Conservation (phyloP, 2,329 filamentous ascomycete species). For the Dactylellina leptospora region DNA sequence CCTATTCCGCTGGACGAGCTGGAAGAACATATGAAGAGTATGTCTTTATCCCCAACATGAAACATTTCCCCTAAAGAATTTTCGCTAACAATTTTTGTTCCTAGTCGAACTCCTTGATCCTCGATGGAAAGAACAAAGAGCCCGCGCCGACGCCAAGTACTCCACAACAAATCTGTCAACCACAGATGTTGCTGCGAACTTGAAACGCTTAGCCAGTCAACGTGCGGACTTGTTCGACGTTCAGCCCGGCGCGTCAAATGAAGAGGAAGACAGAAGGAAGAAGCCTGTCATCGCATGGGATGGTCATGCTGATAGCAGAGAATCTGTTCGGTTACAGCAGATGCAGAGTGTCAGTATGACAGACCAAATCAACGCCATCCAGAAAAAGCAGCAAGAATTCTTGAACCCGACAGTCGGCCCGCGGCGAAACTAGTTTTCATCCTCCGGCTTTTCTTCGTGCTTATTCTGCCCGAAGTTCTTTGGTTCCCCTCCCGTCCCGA, state of each 20-base stretch:
- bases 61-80: not conserved
- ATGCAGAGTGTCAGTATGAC: conserved; percentile 79
- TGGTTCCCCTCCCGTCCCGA: not conserved
- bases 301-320: conserved; percentile 70
- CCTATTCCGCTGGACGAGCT: conserved; percentile 86
- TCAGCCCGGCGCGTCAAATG: conserved; percentile 64
- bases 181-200: conserved; percentile 87
- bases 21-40: conserved; percentile 89
- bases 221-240: conserved; percentile 85
- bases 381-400: conserved; percentile 65
- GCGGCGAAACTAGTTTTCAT: conserved; percentile 52
- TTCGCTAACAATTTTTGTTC: conserved; percentile 59
- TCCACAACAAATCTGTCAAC: conserved; percentile 87
- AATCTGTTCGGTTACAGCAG: conserved; percentile 65
- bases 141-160: conserved; percentile 83
- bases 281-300: conserved; percentile 72
- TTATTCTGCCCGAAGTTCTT: no score
- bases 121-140: conserved; percentile 93
- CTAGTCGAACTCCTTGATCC: conserved; percentile 87
- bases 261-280: conserved; percentile 70
- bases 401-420: conserved; percentile 57
- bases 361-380: conserved; percentile 79
- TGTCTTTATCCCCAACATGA: conserved; percentile 56
- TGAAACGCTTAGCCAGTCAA: conserved; percentile 92
- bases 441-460: conserved; percentile 18